Base-by-base conservation (phyloP, 805 yeast species). In the Kodamaea kaohsiungensis region DNA sequence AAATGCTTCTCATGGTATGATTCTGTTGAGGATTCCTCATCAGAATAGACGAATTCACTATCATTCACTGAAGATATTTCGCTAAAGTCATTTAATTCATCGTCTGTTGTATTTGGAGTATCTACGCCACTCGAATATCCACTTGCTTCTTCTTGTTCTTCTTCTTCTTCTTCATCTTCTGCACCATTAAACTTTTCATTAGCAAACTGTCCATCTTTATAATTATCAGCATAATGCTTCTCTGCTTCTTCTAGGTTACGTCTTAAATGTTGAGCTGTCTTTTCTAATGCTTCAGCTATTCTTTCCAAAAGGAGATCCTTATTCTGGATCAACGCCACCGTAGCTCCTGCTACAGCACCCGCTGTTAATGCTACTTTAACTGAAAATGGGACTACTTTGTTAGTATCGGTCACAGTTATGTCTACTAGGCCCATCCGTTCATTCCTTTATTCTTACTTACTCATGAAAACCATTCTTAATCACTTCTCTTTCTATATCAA, bases 291-390 rank as follows among this genome's bases (percentile, higher is more conserved):
- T 5, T 56, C 42, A 48, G 67, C 77, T 3, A 73, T 67, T 4
- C 61, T 56, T 54, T 70, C 73, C 40, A 67, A 58, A 6, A 72
- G 40, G 42, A 54, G 57, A 45, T 71, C 75, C 56, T 59, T 63
- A 51, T 72, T 70, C 51, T 58, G 61, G 37, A 67, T 48, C 1
- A 69, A 13, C 4, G 76, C 76, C 12, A 71, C 55, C 9, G 72
- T 56, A n/a, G 73, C 75, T 3, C 76, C 76, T 4, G 65, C 54
- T 1, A 71, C 50, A 6, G 74, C 70, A 7, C 76, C 77, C 2
- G 65, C 58, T 17, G 71, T 64, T 7, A 71, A 33, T 2, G 76
- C 76, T 7, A 62, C 53, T 54, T 72, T 72, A 1, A 71, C 57
- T 1, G 76, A 67, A 15, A 68, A 51, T 7, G 76, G 75, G 38